Base-by-base conservation (phyloP, 257 asterid species). In the Solanum dulcamara region DNA sequence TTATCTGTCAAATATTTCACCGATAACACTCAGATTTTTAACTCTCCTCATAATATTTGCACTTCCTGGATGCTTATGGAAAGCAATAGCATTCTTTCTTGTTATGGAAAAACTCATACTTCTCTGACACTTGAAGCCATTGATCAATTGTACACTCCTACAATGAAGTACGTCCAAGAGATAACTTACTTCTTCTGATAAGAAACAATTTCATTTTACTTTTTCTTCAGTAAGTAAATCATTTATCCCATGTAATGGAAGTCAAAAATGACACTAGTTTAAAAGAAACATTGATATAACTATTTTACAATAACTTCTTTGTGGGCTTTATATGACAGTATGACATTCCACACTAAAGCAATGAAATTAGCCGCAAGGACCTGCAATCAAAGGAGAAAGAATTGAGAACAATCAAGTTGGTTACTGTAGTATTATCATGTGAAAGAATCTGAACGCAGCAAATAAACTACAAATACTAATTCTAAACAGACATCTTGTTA, bases 271-370 rank as follows among this genome's bases (percentile, higher is more conserved):
- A 48, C 24, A 77, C 28, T 28, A 10, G 33, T 72, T 72, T 40
- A 12, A 28, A 70, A 20, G 81, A 66, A 80, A 66, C 46, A 28
- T 30, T 84, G 84, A 59, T 17, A 81, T 88, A 90, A 93, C 96
- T 94, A 93, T 90, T 92, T 91, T 24, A 87, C 90, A 50, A 91
- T 59, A 87, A 94, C 93, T 86, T 92, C 93, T 90, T 91, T 93
- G 91, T 96, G 98, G 84, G 98, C 98, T 91, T 96, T 94, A 86
- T 94, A 94, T 11, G 97, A 96, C 72, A 96, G 93, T 84, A 94
- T 94, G 60, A 94, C 95, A 32, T 95, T 95, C 98, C 98, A 95
- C 80, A 92, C 59, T 66, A 95, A 81, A 77, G 98, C 89, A 8
- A 95, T 88, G 83, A 92, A 92, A 88, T 95, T 95, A 53, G 98